Base-by-base conservation (phyloP, 345 rosid genomes). In the Camelina laxa region DNA sequence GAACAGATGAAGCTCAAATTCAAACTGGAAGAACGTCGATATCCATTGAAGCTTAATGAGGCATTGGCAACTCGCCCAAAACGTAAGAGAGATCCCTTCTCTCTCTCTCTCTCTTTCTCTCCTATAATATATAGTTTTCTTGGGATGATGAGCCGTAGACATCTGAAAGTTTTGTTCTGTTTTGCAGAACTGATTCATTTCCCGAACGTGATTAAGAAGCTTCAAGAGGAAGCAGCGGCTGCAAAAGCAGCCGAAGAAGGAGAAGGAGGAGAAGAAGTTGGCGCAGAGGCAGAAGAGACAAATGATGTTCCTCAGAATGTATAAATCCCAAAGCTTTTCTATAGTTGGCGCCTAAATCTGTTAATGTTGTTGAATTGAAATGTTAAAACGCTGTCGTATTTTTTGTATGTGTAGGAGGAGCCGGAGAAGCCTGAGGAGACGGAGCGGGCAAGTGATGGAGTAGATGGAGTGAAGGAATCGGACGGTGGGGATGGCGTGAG, bases 1-100 rank as follows among this genome's bases (percentile, higher is more conserved):
- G 86, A 80, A 55, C 97, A 89, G 69, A 77, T 89, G 68, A 91
- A 90, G 76, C 80, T 86, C 53, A 93, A 93, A 67, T 87, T 47
- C 73, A 88, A 91, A 81, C 81, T 82, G 79, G 98, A 93, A 84
- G 96, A 89, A 81, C 93, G 92, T 2, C 65, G 83, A 54, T 72
- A 79, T 49, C 96, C 92, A 35, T 42, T 85, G 73, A 80, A 81
- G 83, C 80, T 93, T 39, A 72, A 74, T 36, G 96, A 87, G 62
- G 89, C 98, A 53, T 73, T 85, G 67, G 70, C 70, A 20, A 85
- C 61, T 60, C 96, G 89, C 41, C 41, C 86, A 2, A 87, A 84
- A 71, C 81, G 98, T 88, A 58, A 79, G 55, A 49, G 41, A 73
- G 31, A 42, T 54, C 11, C 4, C 44, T 17, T 31, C 56, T 21